phyloP scores from a whole-genome alignment of 441 rosid genomes.

The Syzygium malaccense region DNA sequence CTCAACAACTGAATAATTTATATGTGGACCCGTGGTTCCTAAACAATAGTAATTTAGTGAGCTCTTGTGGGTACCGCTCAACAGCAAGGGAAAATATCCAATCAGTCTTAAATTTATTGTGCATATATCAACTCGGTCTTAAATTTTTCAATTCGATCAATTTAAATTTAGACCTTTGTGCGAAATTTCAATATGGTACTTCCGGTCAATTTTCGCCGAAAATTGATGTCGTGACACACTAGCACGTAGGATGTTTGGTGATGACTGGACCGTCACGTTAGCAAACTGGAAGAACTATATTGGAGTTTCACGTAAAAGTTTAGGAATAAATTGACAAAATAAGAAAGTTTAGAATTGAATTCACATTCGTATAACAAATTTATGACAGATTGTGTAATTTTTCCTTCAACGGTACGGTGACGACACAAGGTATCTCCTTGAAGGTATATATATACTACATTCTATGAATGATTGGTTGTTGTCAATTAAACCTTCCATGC shows the following conservation, averaged over 20 bases:
- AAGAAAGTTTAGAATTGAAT: fast-evolving
- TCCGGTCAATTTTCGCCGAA: fast-evolving
- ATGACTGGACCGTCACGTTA: background rate
- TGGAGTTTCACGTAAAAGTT: background rate
- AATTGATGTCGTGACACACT: background rate
- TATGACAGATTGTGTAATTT: background rate
- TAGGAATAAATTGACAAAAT: background rate
- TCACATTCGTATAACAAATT: too few relatives aligned
- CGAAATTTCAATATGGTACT: fast-evolving
- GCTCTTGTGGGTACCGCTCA: background rate
- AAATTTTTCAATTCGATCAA: background rate
- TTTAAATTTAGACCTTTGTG: background rate
- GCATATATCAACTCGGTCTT: fast-evolving
- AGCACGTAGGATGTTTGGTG: background rate
- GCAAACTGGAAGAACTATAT: fast-evolving
- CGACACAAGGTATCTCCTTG: background rate
- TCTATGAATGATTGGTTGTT: background rate
- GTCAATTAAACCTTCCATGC: background rate
- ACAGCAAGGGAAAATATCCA: background rate
- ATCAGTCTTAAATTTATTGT: fast-evolving
- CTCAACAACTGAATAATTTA: background rate
- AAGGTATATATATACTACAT: background rate
- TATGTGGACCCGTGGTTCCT: background rate
- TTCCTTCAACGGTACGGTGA: background rate
- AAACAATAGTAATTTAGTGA: background rate